Evolutionary conservation across 192 early-diverging fungal species (phyloP).

Genomic region (Phlyctochytrium planicorne): DNA sequence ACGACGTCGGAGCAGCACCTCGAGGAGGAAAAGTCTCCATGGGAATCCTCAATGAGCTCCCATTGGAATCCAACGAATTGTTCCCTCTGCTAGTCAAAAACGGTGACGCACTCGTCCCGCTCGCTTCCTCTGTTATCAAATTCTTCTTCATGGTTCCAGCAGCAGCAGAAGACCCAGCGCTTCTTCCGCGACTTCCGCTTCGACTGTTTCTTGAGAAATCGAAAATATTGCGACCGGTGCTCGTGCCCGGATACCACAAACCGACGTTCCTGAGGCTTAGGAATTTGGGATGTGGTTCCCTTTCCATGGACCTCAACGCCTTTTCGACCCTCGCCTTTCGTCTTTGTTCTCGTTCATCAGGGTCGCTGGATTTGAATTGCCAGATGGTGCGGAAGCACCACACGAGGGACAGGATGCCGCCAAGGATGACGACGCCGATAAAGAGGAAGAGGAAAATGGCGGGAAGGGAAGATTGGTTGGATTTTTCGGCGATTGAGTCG

Average conservation of each 20-base stretch:
- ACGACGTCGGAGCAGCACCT: background rate
- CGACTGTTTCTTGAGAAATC: background rate
- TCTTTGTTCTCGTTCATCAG: background rate
- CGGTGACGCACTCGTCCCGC: background rate
- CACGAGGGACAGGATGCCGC: background rate
- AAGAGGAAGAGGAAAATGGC: background rate
- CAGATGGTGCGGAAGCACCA: slow-evolving; percentile 1
- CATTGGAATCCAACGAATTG: background rate
- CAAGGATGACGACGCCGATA: background rate
- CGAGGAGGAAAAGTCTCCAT: background rate
- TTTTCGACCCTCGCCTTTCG: background rate
- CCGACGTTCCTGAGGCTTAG: too few species aligned
- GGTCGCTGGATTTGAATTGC: background rate
- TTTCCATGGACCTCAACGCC: background rate
- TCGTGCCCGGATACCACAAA: background rate
- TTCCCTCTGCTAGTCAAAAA: background rate
- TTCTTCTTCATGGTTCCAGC: too few species aligned
- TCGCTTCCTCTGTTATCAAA: background rate
- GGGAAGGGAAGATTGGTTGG: background rate
- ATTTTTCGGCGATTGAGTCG: too few species aligned
- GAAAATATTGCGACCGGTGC: background rate
- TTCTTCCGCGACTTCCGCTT: background rate
- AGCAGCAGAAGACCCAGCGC: too few species aligned
- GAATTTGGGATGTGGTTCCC: too few species aligned
- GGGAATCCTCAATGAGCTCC: background rate